Evolutionary conservation across 495 filamentous ascomycete species (phyloP), one percentile per base, ranked within the genome.

Genomic region (Penicillium arizonense): DNA sequence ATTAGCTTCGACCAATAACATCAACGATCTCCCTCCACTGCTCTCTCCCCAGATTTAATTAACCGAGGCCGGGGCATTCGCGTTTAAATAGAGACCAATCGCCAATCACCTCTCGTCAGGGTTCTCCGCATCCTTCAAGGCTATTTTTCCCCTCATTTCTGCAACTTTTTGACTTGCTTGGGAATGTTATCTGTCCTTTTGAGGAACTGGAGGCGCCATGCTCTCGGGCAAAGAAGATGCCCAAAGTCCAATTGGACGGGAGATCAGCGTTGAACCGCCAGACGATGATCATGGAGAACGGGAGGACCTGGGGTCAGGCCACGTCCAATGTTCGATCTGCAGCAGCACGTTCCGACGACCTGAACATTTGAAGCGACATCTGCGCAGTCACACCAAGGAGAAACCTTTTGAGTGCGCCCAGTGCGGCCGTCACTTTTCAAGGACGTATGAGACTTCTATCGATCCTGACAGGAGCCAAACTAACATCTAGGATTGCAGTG

Each of bases 291-390:
- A 54, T 52, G 45, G 52, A 32, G 64, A 71, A 18, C 62, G 53
- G 40, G 57, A 52, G 23, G 53, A 57, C 26, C 53, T 64, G 28
- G 24, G 32, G 32, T 45, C 62, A 11, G 61, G 64, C 11, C 69
- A 68, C 41, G 61, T 64, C 2, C 67, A 74, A 66, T 84, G 81
- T 50, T 69, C 71, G 4, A 67, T 76, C 28, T 84, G 81, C 47
- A 65, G 73, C 39, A 79, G 73, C 20, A 80, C 78, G 9, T 90
- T 90, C 61, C 81, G 84, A 36, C 70, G 87, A 58, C 76, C 83
- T 14, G 87, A 90, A 60, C 86, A 90, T 67, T 63, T 90, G 37
- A 90, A 87, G 66, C 76, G 87, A 28, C 86, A 90, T 67, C 73
- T 87, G 53, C 78, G 86, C 36, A 86, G 84, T 42, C 87, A 90